Base-by-base conservation (phyloP, 2,329 filamentous ascomycete genomes). In the Trichoderma sp. region DNA sequence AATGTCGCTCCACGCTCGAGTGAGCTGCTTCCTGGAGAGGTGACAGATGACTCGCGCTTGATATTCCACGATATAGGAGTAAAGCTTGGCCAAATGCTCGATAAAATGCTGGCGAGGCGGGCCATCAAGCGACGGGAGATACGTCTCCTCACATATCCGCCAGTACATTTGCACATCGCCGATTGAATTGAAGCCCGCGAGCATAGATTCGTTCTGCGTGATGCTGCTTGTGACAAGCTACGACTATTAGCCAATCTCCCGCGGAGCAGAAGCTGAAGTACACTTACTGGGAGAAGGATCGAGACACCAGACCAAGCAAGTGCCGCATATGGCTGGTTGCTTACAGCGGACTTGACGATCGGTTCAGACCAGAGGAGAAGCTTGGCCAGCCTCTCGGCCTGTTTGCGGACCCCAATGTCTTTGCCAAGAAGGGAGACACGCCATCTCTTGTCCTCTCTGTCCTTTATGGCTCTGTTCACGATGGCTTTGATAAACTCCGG, bases 241-340 rank as follows among this genome's bases (percentile, higher is more conserved):
- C 19, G 6, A n/a, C 17, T 7, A 30, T 52, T 14, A 52, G 50
- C 17, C 30, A 19, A 5, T 7, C 28, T 12, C 9, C 14, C 4
- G 7, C 5, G 21, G 28, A 34, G 6, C 1, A n/a, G 17, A 52
- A 19, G 26, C 7, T 7, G 15, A 21, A 7, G 2, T 39, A 39
- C 14, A 61, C 68, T 44, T 67, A 72, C 71, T 1, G 70, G 65
- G 24, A 73, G 67, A 52, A 70, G 58, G 1, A 72, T 47, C 26
- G 71, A 68, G 39, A 71, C 66, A 39, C 71, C 72, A 2, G 71
- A 68, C 72, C 72, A 73, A 30, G 70, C 72, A 50, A 74, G 47
- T 21, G 70, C 69, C 12, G 70, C 66, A 54, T 71, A 68, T 12
- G 71, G 71, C 51, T 73, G 71, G 24, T 54, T 57, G 28, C 63